phyloP scores from a whole-genome alignment of 805 yeast genomes.

The Kurtzmaniella fragi region DNA sequence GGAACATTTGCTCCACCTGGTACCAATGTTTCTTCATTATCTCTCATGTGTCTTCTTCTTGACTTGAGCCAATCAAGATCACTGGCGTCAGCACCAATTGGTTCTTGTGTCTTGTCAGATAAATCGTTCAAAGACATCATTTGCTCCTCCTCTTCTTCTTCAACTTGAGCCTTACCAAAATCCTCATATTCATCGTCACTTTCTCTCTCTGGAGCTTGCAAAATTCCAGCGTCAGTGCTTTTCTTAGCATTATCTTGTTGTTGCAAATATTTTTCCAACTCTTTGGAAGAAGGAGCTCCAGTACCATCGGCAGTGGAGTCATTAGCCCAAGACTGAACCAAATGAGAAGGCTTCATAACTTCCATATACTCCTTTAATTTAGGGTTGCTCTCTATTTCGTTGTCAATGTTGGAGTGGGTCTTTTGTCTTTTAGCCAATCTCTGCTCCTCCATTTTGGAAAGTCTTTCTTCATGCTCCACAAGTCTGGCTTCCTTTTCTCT shows the following conservation, averaged over 20 bases:
- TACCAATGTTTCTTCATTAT: conserved; percentile 15
- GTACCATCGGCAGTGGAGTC: conserved; percentile 46
- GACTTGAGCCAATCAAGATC: conserved; percentile 86
- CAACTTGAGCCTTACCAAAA: conserved; percentile 28
- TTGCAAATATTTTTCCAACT: conserved; percentile 38
- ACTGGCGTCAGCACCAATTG: conserved; percentile 42
- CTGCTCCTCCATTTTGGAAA: conserved; percentile 34
- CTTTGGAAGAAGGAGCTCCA: conserved; percentile 43
- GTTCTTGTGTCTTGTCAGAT: conserved; percentile 15
- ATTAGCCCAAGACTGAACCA: conserved; percentile 71
- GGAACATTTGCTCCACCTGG: conserved; percentile 10
- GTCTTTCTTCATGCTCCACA: conserved; percentile 37
- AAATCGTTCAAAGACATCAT: conserved; percentile 40
- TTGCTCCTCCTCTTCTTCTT: conserved; percentile 43
- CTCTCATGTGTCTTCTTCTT: conserved; percentile 64
- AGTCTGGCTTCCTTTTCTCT: conserved; percentile 42
- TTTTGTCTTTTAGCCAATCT: conserved; percentile 37
- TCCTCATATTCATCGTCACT: conserved; percentile 54
- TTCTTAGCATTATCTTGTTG: conserved; percentile 12
- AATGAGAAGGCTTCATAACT: conserved; percentile 72
- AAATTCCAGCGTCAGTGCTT: conserved; percentile 16
- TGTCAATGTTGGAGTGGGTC: conserved; percentile 40
- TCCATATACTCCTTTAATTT: conserved; percentile 76
- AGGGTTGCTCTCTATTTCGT: conserved; percentile 59
- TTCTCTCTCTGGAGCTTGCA: conserved; percentile 34